Evolutionary conservation across 192 early-diverging fungal species (phyloP), one percentile per base, ranked within the genome.

Genomic region (Entophlyctis luteolus): DNA sequence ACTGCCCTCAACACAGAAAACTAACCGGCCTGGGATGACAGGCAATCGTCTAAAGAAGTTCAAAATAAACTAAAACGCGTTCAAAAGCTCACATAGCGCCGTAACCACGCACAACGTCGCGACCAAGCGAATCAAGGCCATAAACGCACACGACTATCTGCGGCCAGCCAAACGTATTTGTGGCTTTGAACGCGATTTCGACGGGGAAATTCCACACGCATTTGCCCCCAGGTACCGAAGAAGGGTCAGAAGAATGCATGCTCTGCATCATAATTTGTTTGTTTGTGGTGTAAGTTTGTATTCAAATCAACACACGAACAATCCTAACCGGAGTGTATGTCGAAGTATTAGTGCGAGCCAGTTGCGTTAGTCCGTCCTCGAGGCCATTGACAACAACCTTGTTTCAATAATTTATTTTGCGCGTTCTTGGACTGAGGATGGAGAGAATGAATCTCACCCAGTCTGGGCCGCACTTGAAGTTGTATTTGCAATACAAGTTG

Each of bases 191-290:
- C n/a, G 74, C 63, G 22, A 81, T 29, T 22, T 86, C 83, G 20
- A 86, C 37, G 6, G 84, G 84, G 67, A 86, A 86, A 67, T 86
- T 86, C 84, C 84, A 86, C 10, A 85, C 80, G 56, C 84, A 86
- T 1, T 76, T 54, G 22, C 63, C 70, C n/a, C n/a, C n/a, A n/a
- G n/a, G n/a, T n/a, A n/a, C n/a, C 12, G 75, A 48, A 5, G 68
- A 52, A 14, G 45, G 56, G 28, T 42, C 68, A 20, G 76, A 34
- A 31, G 72, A 53, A 49, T 54, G 59, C 62, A 42, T 52, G n/a
- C 62, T 48, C 54, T 62, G n/a, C 55, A 27, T 5, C 14, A 53
- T 53, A 28, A 20, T 16, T 12, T 20, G 55, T 57, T 35, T 29
- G 6, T 52, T 1, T 20, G n/a, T n/a, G n/a, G n/a, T n/a, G n/a